Evolutionary conservation across 2,329 filamentous ascomycete species (phyloP), one percentile per base, ranked within the genome.

Genomic region (Tolypocladium tundrense): DNA sequence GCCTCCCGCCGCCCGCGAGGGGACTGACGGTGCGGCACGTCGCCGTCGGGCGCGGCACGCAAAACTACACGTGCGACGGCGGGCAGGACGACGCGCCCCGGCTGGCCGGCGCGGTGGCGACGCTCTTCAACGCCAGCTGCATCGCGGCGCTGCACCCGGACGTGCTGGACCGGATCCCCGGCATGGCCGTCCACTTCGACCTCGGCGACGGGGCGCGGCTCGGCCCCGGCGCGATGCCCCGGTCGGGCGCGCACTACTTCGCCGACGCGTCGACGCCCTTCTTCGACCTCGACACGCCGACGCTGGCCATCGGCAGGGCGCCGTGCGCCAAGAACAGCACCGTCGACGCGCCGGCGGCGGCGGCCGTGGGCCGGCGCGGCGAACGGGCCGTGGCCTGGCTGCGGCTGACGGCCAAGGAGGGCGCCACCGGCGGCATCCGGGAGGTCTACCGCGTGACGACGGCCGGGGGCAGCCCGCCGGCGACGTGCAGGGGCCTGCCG

Each of bases 31-130:
- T 95, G 55, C 81, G 84, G 68, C 90, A 95, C 73, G 88, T 97
- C 57, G 90, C 88, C 68, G 78, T 97, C 61, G 93, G 93, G 66
- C 87, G 90, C 51, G 93, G 93, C 60, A 94, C 89, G 9, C 87
- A 97, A 76, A 97, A 97, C 80, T 97, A 97, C 78, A 95, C 90
- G 55, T 97, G 93, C 78, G 77, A 82, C 59, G 75, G 80, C 57
- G 73, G 73, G 61, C 82, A 88, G 64, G 69, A 82, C 1, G 81
- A 81, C 4, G 75, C 74, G 0, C 92, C 93, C 16, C 78, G 77
- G 11, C 79, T 86, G 21, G 72, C 78, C 54, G 93, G 93, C 62
- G 93, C 93, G 57, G 69, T 90, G 0, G 93, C 93, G 57, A 86
- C 84, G 1, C 88, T 97, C 66, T 97, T 89, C 85, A 91, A 97